Evolutionary conservation across 2,329 filamentous ascomycete species (phyloP).

Genomic region (Colletotrichum sp.): DNA sequence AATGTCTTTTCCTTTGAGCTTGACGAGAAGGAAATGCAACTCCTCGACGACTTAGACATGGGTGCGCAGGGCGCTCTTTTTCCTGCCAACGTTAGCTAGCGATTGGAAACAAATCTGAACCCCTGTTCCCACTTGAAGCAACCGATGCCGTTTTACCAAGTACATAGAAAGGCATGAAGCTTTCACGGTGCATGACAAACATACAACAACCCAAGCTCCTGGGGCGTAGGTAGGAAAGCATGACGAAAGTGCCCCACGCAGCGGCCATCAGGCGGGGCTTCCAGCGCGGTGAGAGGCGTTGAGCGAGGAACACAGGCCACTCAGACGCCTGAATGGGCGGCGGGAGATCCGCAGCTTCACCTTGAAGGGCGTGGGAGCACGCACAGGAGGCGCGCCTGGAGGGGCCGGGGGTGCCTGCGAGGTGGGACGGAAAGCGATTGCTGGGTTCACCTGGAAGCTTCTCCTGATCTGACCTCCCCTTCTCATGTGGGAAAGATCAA

Average conservation of each 20-base stretch:
- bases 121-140: background rate
- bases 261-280: background rate
- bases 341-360: constrained; percentile 9
- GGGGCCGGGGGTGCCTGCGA: background rate
- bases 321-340: background rate
- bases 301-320: background rate
- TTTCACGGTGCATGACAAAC: constrained; percentile 11
- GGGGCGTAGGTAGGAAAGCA: background rate
- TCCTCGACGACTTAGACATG: constrained; percentile 33
- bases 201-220: background rate
- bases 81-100: constrained; percentile 30
- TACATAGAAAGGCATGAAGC: background rate
- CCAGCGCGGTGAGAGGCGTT: background rate
- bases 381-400: background rate
- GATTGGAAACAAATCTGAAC: background rate
- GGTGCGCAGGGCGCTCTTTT: constrained; percentile 34
- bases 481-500: constrained; percentile 1
- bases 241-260: constrained; percentile 8
- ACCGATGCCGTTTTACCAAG: background rate
- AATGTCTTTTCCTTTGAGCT: constrained; percentile 67
- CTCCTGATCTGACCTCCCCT: constrained; percentile 1
- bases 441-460: constrained; percentile 20
- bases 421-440: constrained; percentile 2
- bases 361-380: background rate
- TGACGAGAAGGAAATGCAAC: constrained; percentile 58